Evolutionary conservation across 495 filamentous ascomycete species (phyloP), one percentile per base, ranked within the genome.

Genomic region (Pyrenula massariospora): DNA sequence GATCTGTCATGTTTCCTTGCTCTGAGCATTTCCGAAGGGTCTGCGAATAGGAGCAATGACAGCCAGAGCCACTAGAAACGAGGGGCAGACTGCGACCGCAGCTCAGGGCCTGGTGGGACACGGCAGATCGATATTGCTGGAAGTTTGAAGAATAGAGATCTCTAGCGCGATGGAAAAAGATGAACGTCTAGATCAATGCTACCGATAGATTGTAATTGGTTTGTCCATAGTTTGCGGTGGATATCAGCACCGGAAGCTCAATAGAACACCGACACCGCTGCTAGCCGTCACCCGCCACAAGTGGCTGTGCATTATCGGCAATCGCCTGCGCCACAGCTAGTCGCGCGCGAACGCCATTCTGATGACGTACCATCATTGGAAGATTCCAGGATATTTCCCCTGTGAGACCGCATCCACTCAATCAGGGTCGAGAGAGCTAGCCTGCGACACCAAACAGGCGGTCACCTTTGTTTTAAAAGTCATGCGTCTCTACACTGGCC

Each of bases 1-100:
- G 72, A 77, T 85, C 82, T 72, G 83, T 80, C 87, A 91, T 90
- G 68, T 66, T 83, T 80, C 55, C 56, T 57, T 60, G 63, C 60
- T 60, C 63, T 65, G 66, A 66, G 72, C 73, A 76, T 76, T 71
- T 75, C 73, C 73, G 31, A 8, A 15, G 15, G 15, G 31, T 5
- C 8, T 15, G 15, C 31, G 31, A 15, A 42, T 15, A 8, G 31
- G 31, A 15, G 31, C 31, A 42, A 15, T 15, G 31, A 42, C 31
- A 42, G 31, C 31, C 31, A 42, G 31, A 42, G 31, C 31, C 8
- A n/a, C n/a, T n/a, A 42, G 31, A 5, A 42, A 42, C 31, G 31
- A 8, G 31, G 31, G 31, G 31, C 31, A 42, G 8, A 42, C 31
- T 15, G 5, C 31, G 31, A 15, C 31, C 15, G 31, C n/a, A n/a